Evolutionary conservation across 495 filamentous ascomycete species (phyloP), one percentile per base, ranked within the genome.

Genomic region (Penicillium goetzii): DNA sequence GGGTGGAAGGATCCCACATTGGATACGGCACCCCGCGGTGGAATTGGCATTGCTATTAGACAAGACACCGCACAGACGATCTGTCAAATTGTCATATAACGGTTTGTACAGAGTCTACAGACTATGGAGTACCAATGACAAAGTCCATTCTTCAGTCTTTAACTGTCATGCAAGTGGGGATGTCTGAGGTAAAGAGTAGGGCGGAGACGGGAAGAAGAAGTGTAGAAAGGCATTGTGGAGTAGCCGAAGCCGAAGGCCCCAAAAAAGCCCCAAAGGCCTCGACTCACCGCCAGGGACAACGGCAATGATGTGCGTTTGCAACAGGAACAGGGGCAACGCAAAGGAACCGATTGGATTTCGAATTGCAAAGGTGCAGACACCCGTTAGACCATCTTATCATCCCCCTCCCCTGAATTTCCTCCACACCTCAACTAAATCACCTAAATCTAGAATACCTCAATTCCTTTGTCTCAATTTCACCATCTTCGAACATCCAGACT

Each of bases 201-300:
- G 15, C 25, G 11, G 28, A 6, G 15, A 9, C 25, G 26, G 51
- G 9, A 28, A 9, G 17, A 34, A 5, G 12, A 30, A 32, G 30
- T 32, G 30, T 32, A 32, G 40, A 58, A 57, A 47, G 45, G 36
- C 64, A 41, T 66, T 67, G 64, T 67, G 64, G 51, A 63, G 64
- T 54, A n/a, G 21, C 38, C 36, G 11, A 32, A 26, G 47, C 47
- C 43, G 21, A 47, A 47, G 21, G 8, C 19, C 41, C 28, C 2
- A 30, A 30, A 30, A 30, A 6, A 6, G 3, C 28, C 28, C 12
- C 14, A 45, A 52, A 43, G 36, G 38, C 33, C 34, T 21, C 25
- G 65, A 61, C 63, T 66, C 63, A 71, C 68, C 68, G 68, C 68
- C 58, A 66, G 60, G 60, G 30, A 65, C 51, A 26, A 63, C 47